Conservation (phyloP, 176 grass and related monocot genomes). For the Eragrostis nindensis region DNA sequence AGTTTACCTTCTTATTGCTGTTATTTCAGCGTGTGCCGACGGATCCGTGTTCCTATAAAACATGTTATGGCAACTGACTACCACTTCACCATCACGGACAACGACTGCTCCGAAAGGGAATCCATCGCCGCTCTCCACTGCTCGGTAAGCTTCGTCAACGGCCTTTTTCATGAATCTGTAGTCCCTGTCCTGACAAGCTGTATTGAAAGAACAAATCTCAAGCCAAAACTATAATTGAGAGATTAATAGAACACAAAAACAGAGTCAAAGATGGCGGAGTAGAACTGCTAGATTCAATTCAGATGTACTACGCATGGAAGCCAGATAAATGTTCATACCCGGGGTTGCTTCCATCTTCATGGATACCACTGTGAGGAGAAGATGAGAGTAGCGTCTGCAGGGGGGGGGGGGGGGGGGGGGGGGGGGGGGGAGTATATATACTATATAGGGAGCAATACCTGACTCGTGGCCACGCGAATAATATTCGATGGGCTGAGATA, state of each 20-base stretch:
- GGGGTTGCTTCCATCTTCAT: not conserved
- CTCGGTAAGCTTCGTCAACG: conserved; percentile 72
- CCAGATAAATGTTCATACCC: not conserved
- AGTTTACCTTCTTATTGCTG: conserved; percentile 72
- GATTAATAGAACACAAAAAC: not conserved
- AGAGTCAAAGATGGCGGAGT: too few relatives aligned
- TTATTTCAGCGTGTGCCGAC: conserved; percentile 79
- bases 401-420: too few relatives aligned
- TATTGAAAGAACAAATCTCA: not conserved
- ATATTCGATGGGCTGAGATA: too few relatives aligned
- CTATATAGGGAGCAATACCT: too few relatives aligned
- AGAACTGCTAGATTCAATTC: too few relatives aligned
- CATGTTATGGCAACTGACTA: conserved; percentile 82
- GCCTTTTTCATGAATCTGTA: conserved; percentile 70
- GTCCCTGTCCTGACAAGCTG: conserved; percentile 61
- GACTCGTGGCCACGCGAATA: too few relatives aligned
- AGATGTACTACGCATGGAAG: not conserved
- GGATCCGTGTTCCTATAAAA: conserved; percentile 65
- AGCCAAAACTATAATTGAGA: not conserved
- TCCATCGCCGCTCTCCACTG: conserved; percentile 62
- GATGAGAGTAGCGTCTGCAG: too few relatives aligned
- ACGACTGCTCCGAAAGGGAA: conserved; percentile 78
- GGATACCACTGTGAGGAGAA: not conserved
- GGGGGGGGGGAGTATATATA: too few relatives aligned
- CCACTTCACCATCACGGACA: conserved; percentile 58